Conservation (phyloP, 306 rosid genomes). For the Cucurbita maxima region DNA sequence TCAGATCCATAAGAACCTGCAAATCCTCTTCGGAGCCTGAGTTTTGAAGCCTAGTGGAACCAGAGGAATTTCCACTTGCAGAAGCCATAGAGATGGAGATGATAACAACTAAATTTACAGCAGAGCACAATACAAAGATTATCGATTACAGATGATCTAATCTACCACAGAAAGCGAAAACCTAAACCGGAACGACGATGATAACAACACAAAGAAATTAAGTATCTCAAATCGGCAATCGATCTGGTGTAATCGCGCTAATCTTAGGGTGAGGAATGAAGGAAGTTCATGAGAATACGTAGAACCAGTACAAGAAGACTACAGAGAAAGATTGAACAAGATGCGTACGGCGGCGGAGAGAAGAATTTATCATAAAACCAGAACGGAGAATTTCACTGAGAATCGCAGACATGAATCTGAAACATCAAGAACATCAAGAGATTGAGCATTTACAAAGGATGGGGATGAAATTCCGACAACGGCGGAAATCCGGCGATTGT, state of each 20-base stretch:
- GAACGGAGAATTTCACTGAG: constrained; percentile 89
- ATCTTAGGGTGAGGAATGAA: background rate
- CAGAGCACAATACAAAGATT: constrained; percentile 14
- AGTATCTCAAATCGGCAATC: background rate
- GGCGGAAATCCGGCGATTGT: background rate
- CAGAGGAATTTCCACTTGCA: constrained; percentile 55
- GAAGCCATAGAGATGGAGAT: constrained; percentile 29
- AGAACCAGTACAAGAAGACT: constrained; percentile 86
- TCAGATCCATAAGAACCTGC: constrained; percentile 40
- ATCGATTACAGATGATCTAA: background rate
- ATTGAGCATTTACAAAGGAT: background rate
- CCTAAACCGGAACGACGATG: background rate
- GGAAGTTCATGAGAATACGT: constrained; percentile 52
- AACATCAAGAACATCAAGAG: constrained; percentile 32
- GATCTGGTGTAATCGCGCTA: background rate
- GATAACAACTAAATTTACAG: background rate
- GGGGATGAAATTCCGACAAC: background rate
- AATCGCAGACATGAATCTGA: constrained; percentile 81
- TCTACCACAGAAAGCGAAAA: background rate
- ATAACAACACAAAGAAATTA: background rate
- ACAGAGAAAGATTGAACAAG: constrained; percentile 90
- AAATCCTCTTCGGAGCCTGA: constrained; percentile 50
- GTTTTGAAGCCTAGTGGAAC: constrained; percentile 24
- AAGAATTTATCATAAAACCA: constrained; percentile 67
- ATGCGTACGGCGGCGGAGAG: constrained; percentile 73